phyloP scores from a whole-genome alignment of 108 stramenopile genomes.

The Pseudonitzschia delicatissima region DNA sequence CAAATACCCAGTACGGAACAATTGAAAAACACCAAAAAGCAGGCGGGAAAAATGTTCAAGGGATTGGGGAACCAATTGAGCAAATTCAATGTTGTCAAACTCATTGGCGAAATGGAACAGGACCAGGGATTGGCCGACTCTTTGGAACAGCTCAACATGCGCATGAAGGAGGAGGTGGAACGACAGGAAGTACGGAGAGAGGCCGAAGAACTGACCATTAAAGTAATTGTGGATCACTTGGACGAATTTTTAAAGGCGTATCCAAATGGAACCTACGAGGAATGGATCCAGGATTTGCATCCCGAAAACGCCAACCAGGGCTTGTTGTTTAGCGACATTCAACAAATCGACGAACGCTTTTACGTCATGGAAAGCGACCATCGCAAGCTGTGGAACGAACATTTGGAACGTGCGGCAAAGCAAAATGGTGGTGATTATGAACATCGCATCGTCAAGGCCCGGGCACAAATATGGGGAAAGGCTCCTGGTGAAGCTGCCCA shows the following conservation, averaged over 20 bases:
- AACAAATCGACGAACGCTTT: slow-evolving; percentile 69
- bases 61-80: background rate
- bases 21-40: background rate
- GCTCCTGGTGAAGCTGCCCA: background rate
- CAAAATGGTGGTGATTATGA: background rate
- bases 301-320: slow-evolving; percentile 14
- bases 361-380: slow-evolving; percentile 76
- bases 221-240: slow-evolving; percentile 49
- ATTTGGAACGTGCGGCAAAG: background rate
- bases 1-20: background rate
- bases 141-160: slow-evolving; percentile 52
- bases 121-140: slow-evolving; percentile 56
- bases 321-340: slow-evolving; percentile 23
- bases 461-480: slow-evolving; percentile 11
- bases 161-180: slow-evolving; percentile 58
- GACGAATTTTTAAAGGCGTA: slow-evolving; percentile 17
- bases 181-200: slow-evolving; percentile 46
- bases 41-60: background rate
- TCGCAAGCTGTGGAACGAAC: slow-evolving; percentile 59
- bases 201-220: slow-evolving; percentile 49
- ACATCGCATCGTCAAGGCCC: background rate
- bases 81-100: background rate
- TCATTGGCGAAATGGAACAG: slow-evolving; percentile 23
- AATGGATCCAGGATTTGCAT: background rate
- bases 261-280: slow-evolving; percentile 62